Evolutionary conservation across 371 early-diverging fungal genomes (phyloP).

Genomic region (Zychaea mexicana): DNA sequence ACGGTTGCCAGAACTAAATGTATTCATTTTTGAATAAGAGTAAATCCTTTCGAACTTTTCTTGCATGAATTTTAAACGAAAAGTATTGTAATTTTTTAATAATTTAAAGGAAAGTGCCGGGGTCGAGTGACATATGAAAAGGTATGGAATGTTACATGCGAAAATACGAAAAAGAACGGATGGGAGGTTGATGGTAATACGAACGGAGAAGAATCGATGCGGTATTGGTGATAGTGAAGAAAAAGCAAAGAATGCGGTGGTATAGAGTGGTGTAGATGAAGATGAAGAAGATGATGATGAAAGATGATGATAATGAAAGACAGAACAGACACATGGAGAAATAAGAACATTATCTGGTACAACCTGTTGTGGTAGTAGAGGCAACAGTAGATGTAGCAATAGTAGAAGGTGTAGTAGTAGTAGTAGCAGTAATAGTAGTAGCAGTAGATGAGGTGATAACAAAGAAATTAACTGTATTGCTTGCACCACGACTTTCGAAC

Average conservation of each 20-base stretch:
- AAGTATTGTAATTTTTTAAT: no score
- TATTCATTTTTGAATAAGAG: no score
- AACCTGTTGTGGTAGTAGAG: neutral
- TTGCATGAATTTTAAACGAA: no score
- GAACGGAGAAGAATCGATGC: neutral
- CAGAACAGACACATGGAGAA: neutral
- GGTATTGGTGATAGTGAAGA: neutral
- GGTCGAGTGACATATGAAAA: neutral
- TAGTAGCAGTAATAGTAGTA: neutral
- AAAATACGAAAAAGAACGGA: neutral
- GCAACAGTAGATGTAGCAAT: neutral
- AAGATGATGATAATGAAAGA: no score
- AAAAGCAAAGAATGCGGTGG: neutral
- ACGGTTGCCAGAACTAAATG: no score
- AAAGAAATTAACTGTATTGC: constrained; percentile 43
- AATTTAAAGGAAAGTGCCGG: no score
- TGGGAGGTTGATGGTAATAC: neutral
- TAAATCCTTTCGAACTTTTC: no score
- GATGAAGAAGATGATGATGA: neutral
- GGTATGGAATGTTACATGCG: constrained; percentile 1
- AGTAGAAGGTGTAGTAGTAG: neutral
- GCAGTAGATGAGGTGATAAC: constrained; percentile 17
- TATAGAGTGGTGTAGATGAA: neutral
- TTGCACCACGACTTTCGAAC: constrained; percentile 68
- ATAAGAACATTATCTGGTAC: constrained; percentile 1